phyloP scores from a whole-genome alignment of 768 basidiomycete genomes.

The Kwoniella pini region DNA sequence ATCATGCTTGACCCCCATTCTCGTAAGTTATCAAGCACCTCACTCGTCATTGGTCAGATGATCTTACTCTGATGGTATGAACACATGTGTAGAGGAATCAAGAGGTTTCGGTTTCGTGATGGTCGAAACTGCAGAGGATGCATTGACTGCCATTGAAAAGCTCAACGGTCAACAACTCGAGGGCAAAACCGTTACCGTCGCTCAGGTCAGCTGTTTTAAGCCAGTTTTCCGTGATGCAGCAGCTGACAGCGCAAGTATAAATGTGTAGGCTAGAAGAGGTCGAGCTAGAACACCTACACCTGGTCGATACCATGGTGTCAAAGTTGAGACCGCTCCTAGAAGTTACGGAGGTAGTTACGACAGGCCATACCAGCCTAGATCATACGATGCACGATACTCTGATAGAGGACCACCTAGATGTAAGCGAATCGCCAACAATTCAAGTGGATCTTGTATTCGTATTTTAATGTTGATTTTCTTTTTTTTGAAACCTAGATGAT shows the following conservation, averaged over 20 bases:
- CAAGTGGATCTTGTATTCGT: background rate
- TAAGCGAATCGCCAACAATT: background rate
- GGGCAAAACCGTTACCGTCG: conserved; percentile 85
- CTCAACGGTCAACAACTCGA: conserved; percentile 79
- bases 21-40: too few relatives aligned
- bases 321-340: conserved; percentile 61
- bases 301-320: conserved; percentile 68
- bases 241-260: too few relatives aligned
- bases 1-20: conserved; percentile 71
- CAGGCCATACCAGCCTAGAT: conserved; percentile 86
- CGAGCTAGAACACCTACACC: conserved; percentile 67
- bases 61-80: background rate
- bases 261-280: conserved; percentile 50
- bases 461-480: background rate
- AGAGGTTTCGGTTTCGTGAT: conserved; percentile 88
- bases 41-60: conserved; percentile 3
- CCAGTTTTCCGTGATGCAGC: background rate
- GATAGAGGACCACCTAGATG: conserved; percentile 59
- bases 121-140: conserved; percentile 80
- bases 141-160: conserved; percentile 83
- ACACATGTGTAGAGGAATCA: conserved; percentile 55
- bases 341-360: conserved; percentile 57
- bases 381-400: conserved; percentile 83
- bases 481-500: conserved; percentile 52
- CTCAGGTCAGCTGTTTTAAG: conserved; percentile 58